Percentiles rank a stretch among this genome's conserved stretches.
These are phyloP conservation scores for Penicillium lividum DNA, from an alignment of 495 filamentous ascomycete species.

Conservation along the genomic window DNA sequence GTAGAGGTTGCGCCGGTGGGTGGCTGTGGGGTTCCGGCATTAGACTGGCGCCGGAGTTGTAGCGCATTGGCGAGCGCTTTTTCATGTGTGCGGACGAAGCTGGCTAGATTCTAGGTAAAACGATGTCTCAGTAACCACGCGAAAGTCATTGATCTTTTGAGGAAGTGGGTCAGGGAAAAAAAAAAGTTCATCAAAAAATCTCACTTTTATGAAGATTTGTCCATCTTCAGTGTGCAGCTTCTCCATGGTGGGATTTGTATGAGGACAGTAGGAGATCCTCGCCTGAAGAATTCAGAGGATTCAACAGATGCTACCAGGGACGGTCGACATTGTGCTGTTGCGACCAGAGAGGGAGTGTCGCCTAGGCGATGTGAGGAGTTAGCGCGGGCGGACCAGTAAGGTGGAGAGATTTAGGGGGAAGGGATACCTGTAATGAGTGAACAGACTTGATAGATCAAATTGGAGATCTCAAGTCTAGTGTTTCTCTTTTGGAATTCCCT, in stretches of 20 bases:
- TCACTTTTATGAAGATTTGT: slow-evolving; percentile 83
- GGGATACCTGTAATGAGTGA: slow-evolving; percentile 16
- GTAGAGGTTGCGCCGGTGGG: slow-evolving; percentile 50
- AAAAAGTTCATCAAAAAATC: slow-evolving; percentile 13
- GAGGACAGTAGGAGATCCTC: slow-evolving; percentile 16
- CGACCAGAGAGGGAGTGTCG: slow-evolving; percentile 32
- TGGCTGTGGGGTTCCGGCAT: slow-evolving; percentile 55
- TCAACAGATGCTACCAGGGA: slow-evolving; percentile 37
- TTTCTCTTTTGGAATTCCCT: neutral
- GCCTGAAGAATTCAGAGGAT: slow-evolving; percentile 40
- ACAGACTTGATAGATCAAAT: slow-evolving; percentile 14
- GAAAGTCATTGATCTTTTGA: neutral
- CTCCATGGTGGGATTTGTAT: slow-evolving; percentile 45
- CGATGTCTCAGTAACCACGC: slow-evolving; percentile 4
- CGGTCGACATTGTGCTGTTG: slow-evolving; percentile 45
- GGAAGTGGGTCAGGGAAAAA: slow-evolving; percentile 8
- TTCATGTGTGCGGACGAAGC: slow-evolving; percentile 95
- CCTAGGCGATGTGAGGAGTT: slow-evolving; percentile 31
- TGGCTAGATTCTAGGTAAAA: slow-evolving; percentile 74
- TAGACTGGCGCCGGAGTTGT: slow-evolving; percentile 71
- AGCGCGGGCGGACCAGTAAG: slow-evolving; percentile 7
- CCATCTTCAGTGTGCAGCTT: slow-evolving; percentile 75
- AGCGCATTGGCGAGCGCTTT: slow-evolving; percentile 95
- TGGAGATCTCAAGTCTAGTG: slow-evolving; percentile 13
- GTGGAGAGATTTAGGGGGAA: neutral